A percentile compares a stretch with the other conserved stretches of the same genome.
Evolutionary conservation across 1,139 yeast genomes (phyloP).

Genomic region (Pichia sp.): DNA sequence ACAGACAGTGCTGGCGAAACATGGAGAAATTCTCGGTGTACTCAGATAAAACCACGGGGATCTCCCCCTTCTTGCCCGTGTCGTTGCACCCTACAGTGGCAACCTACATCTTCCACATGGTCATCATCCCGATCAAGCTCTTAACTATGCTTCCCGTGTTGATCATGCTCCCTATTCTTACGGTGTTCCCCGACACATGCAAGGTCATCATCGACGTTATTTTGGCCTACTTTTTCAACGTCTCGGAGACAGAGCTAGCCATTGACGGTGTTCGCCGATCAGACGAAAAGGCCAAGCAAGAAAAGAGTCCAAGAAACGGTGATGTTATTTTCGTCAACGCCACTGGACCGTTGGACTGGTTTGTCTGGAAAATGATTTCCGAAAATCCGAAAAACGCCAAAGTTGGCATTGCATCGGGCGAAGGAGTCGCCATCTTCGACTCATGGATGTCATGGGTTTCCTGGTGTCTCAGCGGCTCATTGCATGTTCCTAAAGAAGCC

Average conservation of each 20-base stretch:
- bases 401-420: conserved; percentile 42
- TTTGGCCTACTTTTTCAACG: conserved; percentile 21
- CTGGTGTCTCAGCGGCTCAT: conserved; percentile 20
- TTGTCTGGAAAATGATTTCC: conserved; percentile 25
- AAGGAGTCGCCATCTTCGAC: conserved; percentile 34
- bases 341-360: conserved; percentile 52
- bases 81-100: conserved; percentile 17
- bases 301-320: conserved; percentile 39
- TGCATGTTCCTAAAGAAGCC: conserved; percentile 14
- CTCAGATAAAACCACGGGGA: conserved; percentile 81
- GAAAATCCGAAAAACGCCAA: conserved; percentile 29
- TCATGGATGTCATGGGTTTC: conserved; percentile 2
- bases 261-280: conserved; percentile 53
- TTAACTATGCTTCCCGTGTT: conserved; percentile 11
- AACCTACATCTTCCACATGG: conserved; percentile 8
- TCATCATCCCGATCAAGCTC: conserved; percentile 10
- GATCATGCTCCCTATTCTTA: conserved; percentile 3
- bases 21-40: conserved; percentile 76
- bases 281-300: conserved; percentile 33
- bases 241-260: conserved; percentile 35
- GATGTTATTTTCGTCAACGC: conserved; percentile 51
- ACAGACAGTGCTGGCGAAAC: background rate
- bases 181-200: background rate
- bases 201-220: conserved; percentile 12
- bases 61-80: conserved; percentile 66